Evolutionary conservation across 192 early-diverging fungal genomes (phyloP).

Genomic region (Chytriomyces sp.): DNA sequence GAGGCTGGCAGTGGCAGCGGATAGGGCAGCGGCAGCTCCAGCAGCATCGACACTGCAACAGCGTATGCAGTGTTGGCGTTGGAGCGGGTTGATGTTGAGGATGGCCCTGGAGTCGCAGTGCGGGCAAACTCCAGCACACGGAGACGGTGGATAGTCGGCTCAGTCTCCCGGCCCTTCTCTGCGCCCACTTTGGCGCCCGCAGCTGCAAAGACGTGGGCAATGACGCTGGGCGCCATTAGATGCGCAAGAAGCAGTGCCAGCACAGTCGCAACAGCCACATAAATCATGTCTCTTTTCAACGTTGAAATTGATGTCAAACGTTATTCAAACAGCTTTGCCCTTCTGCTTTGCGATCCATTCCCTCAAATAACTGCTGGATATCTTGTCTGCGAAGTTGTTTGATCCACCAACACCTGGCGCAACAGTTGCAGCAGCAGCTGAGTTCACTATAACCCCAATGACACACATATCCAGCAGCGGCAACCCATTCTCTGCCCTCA

Average conservation of each 20-base stretch:
- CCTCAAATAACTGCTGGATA: conserved; percentile 1
- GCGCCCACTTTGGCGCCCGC: no score
- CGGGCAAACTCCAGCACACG: no score
- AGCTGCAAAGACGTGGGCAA: no score
- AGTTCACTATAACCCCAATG: conserved; percentile 61
- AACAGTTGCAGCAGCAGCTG: background rate
- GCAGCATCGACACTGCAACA: background rate
- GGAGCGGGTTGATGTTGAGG: background rate
- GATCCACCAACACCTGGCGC: background rate
- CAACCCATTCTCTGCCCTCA: conserved; percentile 63
- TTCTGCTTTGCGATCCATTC: background rate
- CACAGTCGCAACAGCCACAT: no score
- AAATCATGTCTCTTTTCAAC: no score
- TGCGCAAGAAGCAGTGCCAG: no score
- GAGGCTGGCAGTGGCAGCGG: background rate
- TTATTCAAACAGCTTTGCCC: no score
- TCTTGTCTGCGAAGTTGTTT: background rate
- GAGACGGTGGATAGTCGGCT: no score
- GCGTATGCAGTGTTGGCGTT: background rate
- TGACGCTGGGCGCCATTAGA: no score
- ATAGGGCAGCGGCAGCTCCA: background rate
- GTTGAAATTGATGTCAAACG: no score
- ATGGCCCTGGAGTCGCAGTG: no score
- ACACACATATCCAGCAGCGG: conserved; percentile 66
- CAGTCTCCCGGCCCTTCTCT: no score